Evolutionary conservation across 108 stramenopile genomes (phyloP).

Genomic region (Conticribra guillardii): DNA sequence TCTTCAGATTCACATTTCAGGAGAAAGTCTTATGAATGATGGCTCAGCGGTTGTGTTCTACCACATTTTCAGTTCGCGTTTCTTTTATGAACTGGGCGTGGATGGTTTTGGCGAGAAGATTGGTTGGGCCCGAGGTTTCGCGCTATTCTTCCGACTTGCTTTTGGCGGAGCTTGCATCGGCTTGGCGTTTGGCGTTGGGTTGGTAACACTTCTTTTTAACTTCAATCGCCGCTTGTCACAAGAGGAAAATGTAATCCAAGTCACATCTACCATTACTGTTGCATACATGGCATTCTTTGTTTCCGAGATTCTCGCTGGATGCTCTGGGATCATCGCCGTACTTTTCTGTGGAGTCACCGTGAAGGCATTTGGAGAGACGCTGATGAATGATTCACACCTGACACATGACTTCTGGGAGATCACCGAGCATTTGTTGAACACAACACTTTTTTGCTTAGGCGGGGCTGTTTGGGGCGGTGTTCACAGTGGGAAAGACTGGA

Average conservation of each 20-base stretch:
- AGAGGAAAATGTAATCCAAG: constrained; percentile 73
- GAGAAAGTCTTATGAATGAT: constrained; percentile 51
- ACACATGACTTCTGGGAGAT: constrained; percentile 79
- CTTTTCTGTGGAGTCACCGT: constrained; percentile 74
- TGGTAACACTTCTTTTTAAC: constrained; percentile 47
- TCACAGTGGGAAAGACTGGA: constrained; percentile 65
- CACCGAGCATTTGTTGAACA: constrained; percentile 88
- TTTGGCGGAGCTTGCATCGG: constrained; percentile 85
- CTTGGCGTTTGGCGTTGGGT: constrained; percentile 59
- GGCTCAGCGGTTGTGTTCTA: constrained; percentile 93
- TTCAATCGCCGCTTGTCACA: constrained; percentile 62
- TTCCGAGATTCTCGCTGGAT: constrained; percentile 61
- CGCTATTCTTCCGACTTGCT: constrained; percentile 73
- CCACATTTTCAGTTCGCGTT: constrained; percentile 37
- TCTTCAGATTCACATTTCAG: constrained; percentile 41
- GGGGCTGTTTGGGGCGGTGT: constrained; percentile 82
- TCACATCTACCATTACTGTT: constrained; percentile 69
- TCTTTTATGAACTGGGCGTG: constrained; percentile 31
- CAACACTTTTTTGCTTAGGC: constrained; percentile 89
- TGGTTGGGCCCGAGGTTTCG: constrained; percentile 40
- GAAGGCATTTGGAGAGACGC: constrained; percentile 52
- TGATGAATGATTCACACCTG: constrained; percentile 65
- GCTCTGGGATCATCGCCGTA: constrained; percentile 80
- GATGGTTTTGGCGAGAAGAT: constrained; percentile 20
- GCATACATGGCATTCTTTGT: constrained; percentile 86